Conservation (phyloP, 2,329 filamentous ascomycete species). For the Fusarium sp. region DNA sequence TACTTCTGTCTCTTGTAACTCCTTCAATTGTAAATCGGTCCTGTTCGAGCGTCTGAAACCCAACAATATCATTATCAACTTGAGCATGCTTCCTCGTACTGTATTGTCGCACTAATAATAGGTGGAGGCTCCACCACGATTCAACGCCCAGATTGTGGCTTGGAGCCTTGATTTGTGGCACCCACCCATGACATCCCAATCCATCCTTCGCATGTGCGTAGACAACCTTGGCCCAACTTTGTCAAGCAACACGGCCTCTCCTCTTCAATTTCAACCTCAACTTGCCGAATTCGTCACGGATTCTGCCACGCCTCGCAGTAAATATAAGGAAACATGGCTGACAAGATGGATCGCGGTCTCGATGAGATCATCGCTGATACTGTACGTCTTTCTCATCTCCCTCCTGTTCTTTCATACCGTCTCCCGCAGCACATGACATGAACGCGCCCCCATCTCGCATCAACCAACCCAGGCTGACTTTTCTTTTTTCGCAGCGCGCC, state of each 20-base stretch:
- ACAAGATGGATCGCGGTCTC: slow-evolving; percentile 64
- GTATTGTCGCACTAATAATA: slow-evolving; percentile 2
- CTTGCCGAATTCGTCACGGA: neutral
- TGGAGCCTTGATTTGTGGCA: slow-evolving; percentile 9
- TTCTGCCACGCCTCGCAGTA: neutral
- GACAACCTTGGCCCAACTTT: neutral
- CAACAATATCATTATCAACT: neutral
- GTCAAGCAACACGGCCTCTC: neutral
- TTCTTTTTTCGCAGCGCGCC: slow-evolving; percentile 33
- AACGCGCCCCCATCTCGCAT: slow-evolving; percentile 22
- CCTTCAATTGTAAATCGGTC: neutral
- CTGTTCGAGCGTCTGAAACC: neutral
- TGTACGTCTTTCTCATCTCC: slow-evolving; percentile 45
- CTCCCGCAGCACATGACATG: slow-evolving; percentile 9
- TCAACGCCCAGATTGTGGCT: slow-evolving; percentile 29
- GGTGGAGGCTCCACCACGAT: neutral
- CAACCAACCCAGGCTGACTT: slow-evolving; percentile 36
- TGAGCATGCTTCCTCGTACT: neutral
- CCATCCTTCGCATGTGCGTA: neutral
- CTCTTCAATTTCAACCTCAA: slow-evolving; percentile 1
- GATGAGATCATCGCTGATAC: slow-evolving; percentile 67
- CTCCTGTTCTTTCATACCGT: neutral
- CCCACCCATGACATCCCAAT: slow-evolving; percentile 16
- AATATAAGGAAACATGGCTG: slow-evolving; percentile 47
- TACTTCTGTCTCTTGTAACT: too few relatives aligned